These are phyloP conservation scores for Aegilops sharonensis DNA, from an alignment of 176 grass and related monocot genomes.

Conservation along the genomic window DNA sequence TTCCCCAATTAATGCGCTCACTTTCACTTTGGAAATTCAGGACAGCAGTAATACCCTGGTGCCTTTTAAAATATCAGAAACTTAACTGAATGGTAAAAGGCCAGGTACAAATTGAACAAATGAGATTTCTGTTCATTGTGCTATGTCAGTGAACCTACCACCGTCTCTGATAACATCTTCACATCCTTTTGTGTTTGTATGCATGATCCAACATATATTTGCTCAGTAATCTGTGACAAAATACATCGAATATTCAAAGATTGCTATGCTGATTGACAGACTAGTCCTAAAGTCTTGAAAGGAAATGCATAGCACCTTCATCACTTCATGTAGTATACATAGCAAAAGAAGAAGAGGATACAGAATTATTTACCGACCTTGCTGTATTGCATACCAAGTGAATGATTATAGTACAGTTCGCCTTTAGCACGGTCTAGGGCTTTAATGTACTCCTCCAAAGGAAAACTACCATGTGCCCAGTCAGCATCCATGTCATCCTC, in stretches of 20 bases:
- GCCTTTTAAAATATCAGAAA: slow-evolving; percentile 53
- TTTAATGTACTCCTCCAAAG: slow-evolving; percentile 96
- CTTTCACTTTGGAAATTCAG: slow-evolving; percentile 93
- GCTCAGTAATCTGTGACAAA: slow-evolving; percentile 77
- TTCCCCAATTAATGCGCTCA: slow-evolving; percentile 63
- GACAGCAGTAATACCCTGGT: slow-evolving; percentile 84
- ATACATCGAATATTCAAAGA: neutral
- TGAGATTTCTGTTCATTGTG: neutral
- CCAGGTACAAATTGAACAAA: slow-evolving; percentile 17
- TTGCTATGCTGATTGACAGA: neutral
- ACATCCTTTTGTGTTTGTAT: slow-evolving; percentile 95
- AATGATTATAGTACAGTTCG: slow-evolving; percentile 97
- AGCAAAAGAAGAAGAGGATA: neutral
- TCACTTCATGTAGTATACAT: neutral
- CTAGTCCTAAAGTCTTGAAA: slow-evolving; percentile 10
- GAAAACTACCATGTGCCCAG: slow-evolving; percentile 88
- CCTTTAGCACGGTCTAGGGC: slow-evolving; percentile 89
- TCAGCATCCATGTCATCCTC: slow-evolving; percentile 54
- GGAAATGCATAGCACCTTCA: neutral
- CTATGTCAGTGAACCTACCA: slow-evolving; percentile 54
- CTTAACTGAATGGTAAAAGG: slow-evolving; percentile 19
- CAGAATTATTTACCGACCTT: slow-evolving; percentile 48
- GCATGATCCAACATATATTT: slow-evolving; percentile 97
- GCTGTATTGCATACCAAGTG: slow-evolving; percentile 91
- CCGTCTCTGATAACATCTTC: slow-evolving; percentile 68